phyloP scores from a whole-genome alignment of 1,284 basidiomycete genomes.

The Pterulicium gracile region DNA sequence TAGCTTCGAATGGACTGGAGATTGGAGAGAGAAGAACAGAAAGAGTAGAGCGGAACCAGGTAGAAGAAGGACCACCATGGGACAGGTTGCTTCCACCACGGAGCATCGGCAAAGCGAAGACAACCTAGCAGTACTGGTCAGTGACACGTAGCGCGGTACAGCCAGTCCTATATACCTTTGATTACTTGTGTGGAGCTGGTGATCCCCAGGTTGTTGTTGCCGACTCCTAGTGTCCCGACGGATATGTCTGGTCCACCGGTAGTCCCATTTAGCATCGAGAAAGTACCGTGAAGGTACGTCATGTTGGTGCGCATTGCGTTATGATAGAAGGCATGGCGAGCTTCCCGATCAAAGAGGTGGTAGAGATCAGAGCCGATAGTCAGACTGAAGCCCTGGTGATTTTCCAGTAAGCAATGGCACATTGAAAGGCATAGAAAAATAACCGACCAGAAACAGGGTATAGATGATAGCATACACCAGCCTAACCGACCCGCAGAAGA shows the following conservation, averaged over 20 bases:
- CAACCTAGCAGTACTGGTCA: constrained; percentile 41
- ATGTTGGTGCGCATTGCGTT: constrained; percentile 32
- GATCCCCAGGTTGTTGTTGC: constrained; percentile 24
- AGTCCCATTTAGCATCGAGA: constrained; percentile 46
- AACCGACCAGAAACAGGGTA: constrained; percentile 61
- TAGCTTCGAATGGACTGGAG: constrained; percentile 59
- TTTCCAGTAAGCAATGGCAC: constrained; percentile 3
- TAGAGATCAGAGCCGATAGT: constrained; percentile 82
- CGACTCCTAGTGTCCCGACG: constrained; percentile 53
- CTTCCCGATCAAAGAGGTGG: constrained; percentile 60
- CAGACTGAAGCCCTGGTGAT: constrained; percentile 64
- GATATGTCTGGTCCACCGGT: constrained; percentile 33
- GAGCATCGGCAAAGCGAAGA: constrained; percentile 58
- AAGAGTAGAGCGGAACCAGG: constrained; percentile 74
- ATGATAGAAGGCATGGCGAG: constrained; percentile 40
- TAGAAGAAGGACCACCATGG: constrained; percentile 71
- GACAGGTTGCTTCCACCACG: constrained; percentile 67
- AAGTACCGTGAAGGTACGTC: constrained; percentile 46
- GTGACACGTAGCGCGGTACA: not conserved
- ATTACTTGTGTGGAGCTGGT: constrained; percentile 25
- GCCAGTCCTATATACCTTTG: constrained; percentile 29
- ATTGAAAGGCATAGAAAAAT: constrained; percentile 2
- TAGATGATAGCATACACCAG: constrained; percentile 87
- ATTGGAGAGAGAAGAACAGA: constrained; percentile 69
- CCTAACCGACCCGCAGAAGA: constrained; percentile 78